Conservation (phyloP, 306 rosid genomes). For the Cyamopsis tetragonoloba region DNA sequence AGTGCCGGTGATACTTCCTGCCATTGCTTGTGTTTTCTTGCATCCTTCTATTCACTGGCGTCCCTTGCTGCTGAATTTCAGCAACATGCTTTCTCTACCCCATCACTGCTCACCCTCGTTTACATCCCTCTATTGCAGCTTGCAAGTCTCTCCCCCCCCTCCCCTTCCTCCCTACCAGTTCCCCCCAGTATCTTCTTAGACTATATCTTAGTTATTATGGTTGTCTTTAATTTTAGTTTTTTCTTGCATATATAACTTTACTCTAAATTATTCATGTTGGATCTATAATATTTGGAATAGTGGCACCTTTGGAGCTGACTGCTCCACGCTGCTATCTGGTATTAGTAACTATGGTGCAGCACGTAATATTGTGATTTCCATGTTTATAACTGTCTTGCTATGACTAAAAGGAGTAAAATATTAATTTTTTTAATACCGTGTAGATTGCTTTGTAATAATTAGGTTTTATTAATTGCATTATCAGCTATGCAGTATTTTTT, state of each 20-base stretch:
- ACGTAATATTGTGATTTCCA: neutral
- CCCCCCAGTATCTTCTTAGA: neutral
- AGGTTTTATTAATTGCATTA: neutral
- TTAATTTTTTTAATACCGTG: neutral
- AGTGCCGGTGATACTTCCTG: neutral
- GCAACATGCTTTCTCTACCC: neutral
- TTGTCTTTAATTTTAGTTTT: neutral
- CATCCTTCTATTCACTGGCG: neutral
- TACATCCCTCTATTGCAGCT: neutral
- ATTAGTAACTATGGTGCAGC: neutral
- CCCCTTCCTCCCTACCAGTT: neutral
- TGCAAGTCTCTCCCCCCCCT: neutral
- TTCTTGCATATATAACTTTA: neutral
- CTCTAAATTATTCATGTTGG: neutral
- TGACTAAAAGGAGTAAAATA: neutral
- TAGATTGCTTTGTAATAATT: neutral
- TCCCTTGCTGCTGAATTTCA: neutral
- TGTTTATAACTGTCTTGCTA: neutral
- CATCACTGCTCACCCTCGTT: neutral
- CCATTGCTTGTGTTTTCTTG: neutral
- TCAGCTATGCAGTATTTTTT: neutral
- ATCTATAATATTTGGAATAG: neutral
- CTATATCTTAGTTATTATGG: neutral
- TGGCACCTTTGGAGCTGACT: neutral
- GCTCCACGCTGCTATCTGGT: neutral